Evolutionary conservation across 164 flowering plant genomes (phyloP), one percentile per base, ranked within the genome.

Genomic region (Stephania japonica): DNA sequence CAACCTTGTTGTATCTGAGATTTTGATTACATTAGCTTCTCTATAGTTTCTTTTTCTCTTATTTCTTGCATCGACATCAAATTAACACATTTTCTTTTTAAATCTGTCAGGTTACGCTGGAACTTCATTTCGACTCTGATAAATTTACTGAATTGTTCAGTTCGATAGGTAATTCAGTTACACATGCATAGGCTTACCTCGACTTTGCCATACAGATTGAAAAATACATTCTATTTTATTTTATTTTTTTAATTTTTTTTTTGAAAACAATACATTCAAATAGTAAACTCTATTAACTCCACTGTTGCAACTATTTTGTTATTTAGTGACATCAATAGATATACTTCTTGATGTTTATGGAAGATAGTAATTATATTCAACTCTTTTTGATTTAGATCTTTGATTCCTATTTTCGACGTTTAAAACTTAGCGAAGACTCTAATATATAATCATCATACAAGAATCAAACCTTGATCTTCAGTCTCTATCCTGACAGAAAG

Each of bases 81-180:
- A 42, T 32, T 64, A 56, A 44, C 53, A 44, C 38, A 6, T 14
- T 32, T 6, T 38, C 18, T 23, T 67, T n/a, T 68, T 70, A 11
- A 27, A 43, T 59, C 76, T 68, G 65, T 27, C 85, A 90, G 97
- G 83, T 88, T 67, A 93, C 98, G 7, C 63, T 91, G 87, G 97
- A 93, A 75, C 71, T 91, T 42, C 75, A 81, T 65, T 81, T 86
- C 24, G 83, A 79, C 68, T 75, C 80, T 69, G 72, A 75, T 50
- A 84, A 79, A 78, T 65, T 64, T 10, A 83, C 84, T 70, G 89
- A 87, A 83, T 80, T 89, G 74, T 81, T 76, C 65, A 77, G 72
- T 18, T 61, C 77, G 27, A 38, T 75, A 62, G 82, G 79, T 76
- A 79, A 78, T 24, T 73, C 83, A 75, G 70, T 80, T 47, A 78